Conservation (phyloP, 208 protist genomes). For the Crithidia brevicula region DNA sequence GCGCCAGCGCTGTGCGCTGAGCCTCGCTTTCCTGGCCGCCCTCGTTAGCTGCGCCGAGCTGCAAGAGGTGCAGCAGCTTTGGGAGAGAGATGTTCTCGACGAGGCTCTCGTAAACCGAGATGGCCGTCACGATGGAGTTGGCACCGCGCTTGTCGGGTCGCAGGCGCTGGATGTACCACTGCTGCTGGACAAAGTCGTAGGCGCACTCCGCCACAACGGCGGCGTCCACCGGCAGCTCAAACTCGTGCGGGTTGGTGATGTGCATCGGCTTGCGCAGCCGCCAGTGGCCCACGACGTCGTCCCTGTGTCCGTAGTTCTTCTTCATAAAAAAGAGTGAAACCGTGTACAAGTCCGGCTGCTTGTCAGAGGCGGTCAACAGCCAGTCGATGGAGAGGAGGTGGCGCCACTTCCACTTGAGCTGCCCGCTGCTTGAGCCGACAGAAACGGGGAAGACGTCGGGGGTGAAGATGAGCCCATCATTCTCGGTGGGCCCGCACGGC, state of each 20-base stretch:
- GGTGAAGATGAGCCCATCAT: constrained; percentile 87
- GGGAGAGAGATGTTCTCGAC: constrained; percentile 65
- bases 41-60: too few species aligned
- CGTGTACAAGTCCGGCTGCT: constrained; percentile 36
- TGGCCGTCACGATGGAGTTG: constrained; percentile 82
- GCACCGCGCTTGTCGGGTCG: constrained; percentile 69
- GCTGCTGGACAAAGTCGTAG: constrained; percentile 38
- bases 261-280: constrained; percentile 47
- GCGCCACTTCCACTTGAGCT: constrained; percentile 89
- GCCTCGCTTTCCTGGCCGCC: background rate
- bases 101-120: constrained; percentile 81
- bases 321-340: constrained; percentile 77
- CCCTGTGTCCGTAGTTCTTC: constrained; percentile 60
- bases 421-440: constrained; percentile 57
- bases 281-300: constrained; percentile 64
- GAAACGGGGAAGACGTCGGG: constrained; percentile 68
- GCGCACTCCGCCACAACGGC: constrained; percentile 64
- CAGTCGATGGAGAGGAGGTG: constrained; percentile 80
- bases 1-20: background rate
- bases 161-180: constrained; percentile 73
- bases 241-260: constrained; percentile 55
- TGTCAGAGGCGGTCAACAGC: constrained; percentile 39
- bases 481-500: constrained; percentile 52
- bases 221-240: constrained; percentile 37
- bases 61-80: constrained; percentile 39